A percentile compares a stretch with the other conserved stretches of the same genome.
Evolutionary conservation across 495 filamentous ascomycete species (phyloP).

Genomic region (Lasiosphaeriaceae sp.): DNA sequence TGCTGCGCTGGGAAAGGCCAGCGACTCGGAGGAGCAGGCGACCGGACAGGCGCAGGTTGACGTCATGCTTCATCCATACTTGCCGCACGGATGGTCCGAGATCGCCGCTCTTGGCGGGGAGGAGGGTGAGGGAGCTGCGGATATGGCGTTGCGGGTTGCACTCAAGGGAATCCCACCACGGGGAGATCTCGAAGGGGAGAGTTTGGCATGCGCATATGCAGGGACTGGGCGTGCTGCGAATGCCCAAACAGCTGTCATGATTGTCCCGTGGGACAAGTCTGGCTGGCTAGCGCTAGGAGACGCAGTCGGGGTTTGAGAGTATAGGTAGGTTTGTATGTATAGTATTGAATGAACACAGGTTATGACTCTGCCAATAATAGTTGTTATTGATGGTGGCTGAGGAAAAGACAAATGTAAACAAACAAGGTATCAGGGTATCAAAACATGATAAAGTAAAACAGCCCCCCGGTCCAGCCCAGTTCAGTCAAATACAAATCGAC

Average conservation of each 20-base stretch:
- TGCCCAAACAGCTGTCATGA: slow-evolving; percentile 70
- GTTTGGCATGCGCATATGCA: slow-evolving; percentile 71
- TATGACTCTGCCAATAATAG: not conserved
- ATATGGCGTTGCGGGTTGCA: slow-evolving; percentile 81
- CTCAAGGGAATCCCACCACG: slow-evolving; percentile 63
- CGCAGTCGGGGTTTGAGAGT: slow-evolving; percentile 20
- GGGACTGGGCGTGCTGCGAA: slow-evolving; percentile 67
- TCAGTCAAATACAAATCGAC: too few relatives aligned
- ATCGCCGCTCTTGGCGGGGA: slow-evolving; percentile 51
- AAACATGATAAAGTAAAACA: not conserved
- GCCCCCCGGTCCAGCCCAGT: not conserved
- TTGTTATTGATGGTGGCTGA: not conserved
- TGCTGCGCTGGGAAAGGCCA: slow-evolving; percentile 31
- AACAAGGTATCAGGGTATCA: slow-evolving; percentile 7
- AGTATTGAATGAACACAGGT: not conserved
- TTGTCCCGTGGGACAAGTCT: slow-evolving; percentile 70
- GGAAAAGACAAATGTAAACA: not conserved
- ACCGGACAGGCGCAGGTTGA: slow-evolving; percentile 58
- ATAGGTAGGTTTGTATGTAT: too few relatives aligned
- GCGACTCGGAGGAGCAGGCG: slow-evolving; percentile 21
- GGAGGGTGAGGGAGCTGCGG: slow-evolving; percentile 54
- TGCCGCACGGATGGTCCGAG: slow-evolving; percentile 73
- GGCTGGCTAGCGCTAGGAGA: slow-evolving; percentile 56
- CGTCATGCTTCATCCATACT: slow-evolving; percentile 71
- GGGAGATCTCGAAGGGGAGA: slow-evolving; percentile 61